Percentiles rank a stretch among this genome's conserved stretches.
phyloP scores from a whole-genome alignment of 2,329 filamentous ascomycete genomes.

The Exophiala phaeomuriformis region DNA sequence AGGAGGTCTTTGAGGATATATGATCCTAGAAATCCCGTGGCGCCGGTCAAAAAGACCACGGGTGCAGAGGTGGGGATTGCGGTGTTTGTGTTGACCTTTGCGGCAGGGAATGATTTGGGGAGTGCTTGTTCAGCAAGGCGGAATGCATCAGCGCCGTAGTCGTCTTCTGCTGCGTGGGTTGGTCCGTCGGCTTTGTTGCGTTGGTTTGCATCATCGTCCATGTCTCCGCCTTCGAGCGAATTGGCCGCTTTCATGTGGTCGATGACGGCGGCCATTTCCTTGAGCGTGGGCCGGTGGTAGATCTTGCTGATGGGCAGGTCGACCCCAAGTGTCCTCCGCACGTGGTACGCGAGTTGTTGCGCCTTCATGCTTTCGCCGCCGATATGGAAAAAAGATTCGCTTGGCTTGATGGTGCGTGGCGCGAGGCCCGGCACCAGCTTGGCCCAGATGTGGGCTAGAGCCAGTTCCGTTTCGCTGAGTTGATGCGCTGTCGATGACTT shows the following conservation, averaged over 20 bases:
- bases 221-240: constrained; percentile 33
- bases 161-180: constrained; percentile 36
- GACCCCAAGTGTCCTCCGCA: constrained; percentile 56
- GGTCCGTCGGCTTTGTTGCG: constrained; percentile 37
- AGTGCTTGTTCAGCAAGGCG: constrained; percentile 40
- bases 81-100: constrained; percentile 24
- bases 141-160: constrained; percentile 47
- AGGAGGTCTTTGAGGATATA: constrained; percentile 73
- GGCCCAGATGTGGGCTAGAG: constrained; percentile 66
- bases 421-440: constrained; percentile 60
- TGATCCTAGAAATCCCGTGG: constrained; percentile 80
- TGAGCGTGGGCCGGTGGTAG: constrained; percentile 59
- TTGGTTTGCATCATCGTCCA: constrained; percentile 34
- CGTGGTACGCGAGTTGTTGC: constrained; percentile 68
- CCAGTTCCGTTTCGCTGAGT: constrained; percentile 49
- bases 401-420: constrained; percentile 57
- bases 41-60: constrained; percentile 77
- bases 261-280: constrained; percentile 48
- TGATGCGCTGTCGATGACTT: constrained; percentile 44
- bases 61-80: constrained; percentile 27
- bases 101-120: constrained; percentile 37
- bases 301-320: constrained; percentile 61
- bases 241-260: constrained; percentile 35
- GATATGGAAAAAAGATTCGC: constrained; percentile 66
- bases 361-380: constrained; percentile 76